phyloP scores from a whole-genome alignment of 2,329 filamentous ascomycete species.

The Hortaea werneckii region DNA sequence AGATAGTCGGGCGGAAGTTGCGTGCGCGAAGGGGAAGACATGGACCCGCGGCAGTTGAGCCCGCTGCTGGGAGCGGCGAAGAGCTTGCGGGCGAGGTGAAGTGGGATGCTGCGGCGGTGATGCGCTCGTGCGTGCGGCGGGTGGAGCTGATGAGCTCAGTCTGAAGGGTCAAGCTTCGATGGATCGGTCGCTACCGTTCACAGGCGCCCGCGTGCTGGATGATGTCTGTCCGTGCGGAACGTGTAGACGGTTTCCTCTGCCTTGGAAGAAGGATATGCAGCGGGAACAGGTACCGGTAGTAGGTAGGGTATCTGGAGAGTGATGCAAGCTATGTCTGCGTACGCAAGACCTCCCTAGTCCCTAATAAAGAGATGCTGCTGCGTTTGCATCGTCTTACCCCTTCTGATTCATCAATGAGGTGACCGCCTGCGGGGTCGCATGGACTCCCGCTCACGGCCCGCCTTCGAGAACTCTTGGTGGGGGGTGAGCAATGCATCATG shows the following conservation, averaged over 20 bases:
- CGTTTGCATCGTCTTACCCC: not conserved
- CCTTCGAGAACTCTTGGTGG: not conserved
- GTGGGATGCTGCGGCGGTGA: not conserved
- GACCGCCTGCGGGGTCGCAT: not conserved
- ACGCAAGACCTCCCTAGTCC: not conserved
- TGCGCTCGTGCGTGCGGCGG: not conserved
- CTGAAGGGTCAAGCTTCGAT: not conserved
- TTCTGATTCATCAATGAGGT: not conserved
- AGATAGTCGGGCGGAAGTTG: conserved; percentile 46
- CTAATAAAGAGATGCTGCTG: not conserved
- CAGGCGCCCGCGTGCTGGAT: not conserved
- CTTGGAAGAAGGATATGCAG: not conserved
- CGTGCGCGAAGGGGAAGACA: not conserved
- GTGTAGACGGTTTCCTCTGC: no score
- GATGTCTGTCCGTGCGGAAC: no score
- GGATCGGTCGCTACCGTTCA: not conserved
- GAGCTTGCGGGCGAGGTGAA: not conserved
- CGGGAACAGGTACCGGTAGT: not conserved
- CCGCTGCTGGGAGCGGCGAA: no score
- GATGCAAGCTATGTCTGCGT: not conserved
- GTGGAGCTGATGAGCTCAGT: not conserved
- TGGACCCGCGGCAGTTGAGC: not conserved
- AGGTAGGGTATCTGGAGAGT: not conserved
- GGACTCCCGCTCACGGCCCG: not conserved
- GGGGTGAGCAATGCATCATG: no score